Base-by-base conservation (phyloP, 805 yeast species). In the Ogataea paradorogensis region DNA sequence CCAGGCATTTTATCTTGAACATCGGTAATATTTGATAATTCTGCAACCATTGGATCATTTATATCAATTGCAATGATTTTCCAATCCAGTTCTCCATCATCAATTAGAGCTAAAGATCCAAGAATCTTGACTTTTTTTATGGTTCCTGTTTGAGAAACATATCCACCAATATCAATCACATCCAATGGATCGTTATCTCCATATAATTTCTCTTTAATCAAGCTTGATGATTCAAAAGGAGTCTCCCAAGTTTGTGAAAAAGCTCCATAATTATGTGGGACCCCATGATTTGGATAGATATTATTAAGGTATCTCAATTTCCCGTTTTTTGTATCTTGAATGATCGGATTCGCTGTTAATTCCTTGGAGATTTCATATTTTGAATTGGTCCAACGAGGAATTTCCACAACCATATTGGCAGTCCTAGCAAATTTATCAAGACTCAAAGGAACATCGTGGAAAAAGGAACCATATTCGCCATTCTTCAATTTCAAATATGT, bases 71-170 rank as follows among this genome's bases (percentile, higher is more conserved):
- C 87, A 43, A 87, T 76, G 23, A 87, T 71, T 65, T 87, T 87
- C 98, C 98, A 91, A 69, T 91, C 99, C 43, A 95, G 75, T 69
- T 93, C 99, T 52, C 96, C 97, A 65, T 90, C 97, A 55, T 85
- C 95, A 44, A 85, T 78, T 53, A 85, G 67, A 5, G 89, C 93
- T 66, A 85, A 66, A 30, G 84, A 81, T 38, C 93, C 93, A 43
- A 85, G 68, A 6, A 84, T 73, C 63, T 84, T 82, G 31, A 77
- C 87, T 52, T 69, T 76, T 56, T 72, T 76, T 35, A 84, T 67
- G 47, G 71, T 70, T 39, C 82, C 82, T 24, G 71, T 65, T 18
- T 60, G 33, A 62, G 62, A 55, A 33, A 68, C 55, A 8, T 58
- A 50, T 30, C 75, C 69, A 15, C 96, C 95, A 43, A 91, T 87